Evolutionary conservation across 2,329 filamentous ascomycete genomes (phyloP), one percentile per base, ranked within the genome.

Genomic region (Cadophora malorum): DNA sequence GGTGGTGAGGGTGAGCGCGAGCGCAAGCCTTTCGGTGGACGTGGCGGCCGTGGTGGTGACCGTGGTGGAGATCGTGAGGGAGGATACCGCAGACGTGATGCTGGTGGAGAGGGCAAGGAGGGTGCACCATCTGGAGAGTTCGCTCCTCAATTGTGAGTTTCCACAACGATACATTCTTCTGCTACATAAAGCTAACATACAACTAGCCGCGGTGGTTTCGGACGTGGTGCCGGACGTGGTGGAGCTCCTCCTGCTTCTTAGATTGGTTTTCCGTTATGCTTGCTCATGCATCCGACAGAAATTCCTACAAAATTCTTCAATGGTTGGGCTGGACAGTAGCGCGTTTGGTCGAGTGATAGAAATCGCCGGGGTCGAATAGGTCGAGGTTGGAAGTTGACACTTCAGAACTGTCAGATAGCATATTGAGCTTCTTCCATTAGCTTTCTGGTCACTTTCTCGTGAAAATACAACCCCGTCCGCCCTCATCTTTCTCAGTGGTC

Each of bases 91-190:
- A 91, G 94, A 80, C 93, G 96, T 79, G 90, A 89, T 83, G 93
- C 96, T 79, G 90, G 89, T 84, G 91, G 90, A 28, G 90, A 91
- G 82, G 81, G 90, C 82, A 96, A 96, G 90, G 93, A 97, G 86
- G 93, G 93, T 79, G 92, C 90, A 87, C 92, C 93, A 81, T 92
- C 93, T 79, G 92, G 92, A 84, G 92, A 94, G 84, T 97, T 96
- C 83, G 90, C 91, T 85, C 94, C 94, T 81, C 89, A 91, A 83
- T 97, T 97, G 90, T 91, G 84, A 89, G 88, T 83, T 77, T 70
- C 23, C 66, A 47, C 66, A 38, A 7, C 66, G 41, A 7, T 6
- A 5, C 33, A 19, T 28, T 58, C 21, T 65, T 25, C n/a, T 55
- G 23, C 38, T 41, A 38, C 23, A 67, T 78, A 16, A 21, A 25